Evolutionary conservation across 768 basidiomycete species (phyloP), one percentile per base, ranked within the genome.

Genomic region (Agaricus blazei): DNA sequence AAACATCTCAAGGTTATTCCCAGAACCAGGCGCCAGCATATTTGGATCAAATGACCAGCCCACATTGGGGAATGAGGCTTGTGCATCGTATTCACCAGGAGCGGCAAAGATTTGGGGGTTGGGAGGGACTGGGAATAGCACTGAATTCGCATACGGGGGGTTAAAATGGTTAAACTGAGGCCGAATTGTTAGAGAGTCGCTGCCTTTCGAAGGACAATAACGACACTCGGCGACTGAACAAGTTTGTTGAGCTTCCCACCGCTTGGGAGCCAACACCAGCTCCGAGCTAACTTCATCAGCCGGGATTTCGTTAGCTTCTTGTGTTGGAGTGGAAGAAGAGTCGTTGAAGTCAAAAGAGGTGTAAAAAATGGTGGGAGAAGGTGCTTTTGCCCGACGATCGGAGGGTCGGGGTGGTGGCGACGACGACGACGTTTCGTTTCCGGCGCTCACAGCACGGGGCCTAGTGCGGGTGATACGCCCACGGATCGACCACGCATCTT

Each of bases 311-410:
- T 43, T 42, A 3, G 29, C 15, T 12, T 24, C 19, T 19, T 38
- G 7, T 8, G 12, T 15, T 7, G 54, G 34, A 27, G 29, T 36
- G 1, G 52, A 62, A 55, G 59, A 55, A 8, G 70, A 66, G 36
- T 56, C 47, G 31, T 23, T 42, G 41, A 56, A 44, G 40, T 50
- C 54, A n/a, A 38, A 50, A 6, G 54, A 56, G 3, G 65, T 67
- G 48, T 75, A 75, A 48, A 75, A 74, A 53, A 63, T 66, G 1
- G 70, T 65, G 1, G 73, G 72, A 14, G 73, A 75, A 19, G 65
- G 55, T 46, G 54, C 38, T 31, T 49, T 56, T 11, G 54, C 23
- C 28, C 34, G 54, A 9, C 36, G 31, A 31, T 56, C 48, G 14
- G 41, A 56, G 6, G 23, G 23, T 29, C 42, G 58, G 41, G 34